Conservation (phyloP, 352 stramenopile species). For the Pythium aquatile region DNA sequence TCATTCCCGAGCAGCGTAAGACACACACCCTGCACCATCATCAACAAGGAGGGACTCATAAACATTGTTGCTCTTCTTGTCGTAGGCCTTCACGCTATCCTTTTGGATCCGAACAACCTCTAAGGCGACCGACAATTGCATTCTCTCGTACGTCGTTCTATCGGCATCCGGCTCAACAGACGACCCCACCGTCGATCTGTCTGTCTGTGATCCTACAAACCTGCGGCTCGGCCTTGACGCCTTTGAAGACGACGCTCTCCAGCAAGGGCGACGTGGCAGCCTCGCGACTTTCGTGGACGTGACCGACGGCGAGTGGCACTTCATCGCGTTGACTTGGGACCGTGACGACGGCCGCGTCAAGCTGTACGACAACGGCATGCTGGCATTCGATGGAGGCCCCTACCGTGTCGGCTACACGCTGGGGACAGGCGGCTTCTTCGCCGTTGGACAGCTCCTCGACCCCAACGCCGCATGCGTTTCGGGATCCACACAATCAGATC, state of each 20-base stretch:
- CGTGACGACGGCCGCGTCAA: constrained; percentile 47
- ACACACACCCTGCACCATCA: not conserved
- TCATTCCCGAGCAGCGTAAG: constrained; percentile 47
- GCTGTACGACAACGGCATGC: constrained; percentile 71
- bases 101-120: constrained; percentile 60
- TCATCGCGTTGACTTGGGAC: constrained; percentile 57
- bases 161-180: constrained; percentile 1
- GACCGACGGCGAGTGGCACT: constrained; percentile 70
- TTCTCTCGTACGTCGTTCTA: constrained; percentile 45
- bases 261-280: constrained; percentile 8
- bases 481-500: not conserved
- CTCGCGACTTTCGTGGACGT: constrained; percentile 63
- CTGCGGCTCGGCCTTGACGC: constrained; percentile 53
- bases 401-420: constrained; percentile 43
- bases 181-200: constrained; percentile 31
- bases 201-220: constrained; percentile 62
- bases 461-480: constrained; percentile 15
- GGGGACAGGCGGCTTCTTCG: constrained; percentile 33
- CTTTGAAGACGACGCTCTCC: constrained; percentile 13
- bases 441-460: constrained; percentile 46
- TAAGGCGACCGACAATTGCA: constrained; percentile 30
- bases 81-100: constrained; percentile 53
- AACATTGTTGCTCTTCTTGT: not conserved
- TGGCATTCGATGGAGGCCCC: constrained; percentile 60
- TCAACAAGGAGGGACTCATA: not conserved